Evolutionary conservation across 441 rosid species (phyloP).

Genomic region (Aquilaria agallochum): DNA sequence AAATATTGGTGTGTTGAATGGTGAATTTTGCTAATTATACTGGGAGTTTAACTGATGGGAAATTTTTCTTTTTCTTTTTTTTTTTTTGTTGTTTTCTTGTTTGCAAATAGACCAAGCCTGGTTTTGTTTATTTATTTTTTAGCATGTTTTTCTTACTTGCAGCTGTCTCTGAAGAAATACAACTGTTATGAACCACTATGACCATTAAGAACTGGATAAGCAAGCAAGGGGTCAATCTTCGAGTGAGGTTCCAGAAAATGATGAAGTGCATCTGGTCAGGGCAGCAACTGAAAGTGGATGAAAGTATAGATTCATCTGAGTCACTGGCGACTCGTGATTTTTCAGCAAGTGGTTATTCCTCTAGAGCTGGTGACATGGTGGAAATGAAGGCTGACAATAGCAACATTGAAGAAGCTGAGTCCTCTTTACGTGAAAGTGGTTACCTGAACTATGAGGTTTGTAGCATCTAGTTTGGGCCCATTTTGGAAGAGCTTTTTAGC

Average conservation of each 20-base stretch:
- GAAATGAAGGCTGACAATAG: constrained; percentile 55
- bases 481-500: no score
- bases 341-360: constrained; percentile 64
- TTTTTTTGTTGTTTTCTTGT: background rate
- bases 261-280: constrained; percentile 69
- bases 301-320: constrained; percentile 52
- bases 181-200: constrained; percentile 38
- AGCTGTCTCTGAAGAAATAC: constrained; percentile 24
- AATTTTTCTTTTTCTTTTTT: background rate
- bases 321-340: constrained; percentile 76
- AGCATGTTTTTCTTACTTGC: background rate
- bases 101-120: background rate
- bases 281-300: constrained; percentile 48
- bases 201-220: constrained; percentile 41
- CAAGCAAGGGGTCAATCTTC: constrained; percentile 27
- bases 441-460: constrained; percentile 69
- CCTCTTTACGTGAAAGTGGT: constrained; percentile 74
- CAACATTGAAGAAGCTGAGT: constrained; percentile 81
- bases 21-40: background rate
- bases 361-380: constrained; percentile 50
- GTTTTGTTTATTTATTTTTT: background rate
- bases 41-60: background rate
- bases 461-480: background rate
- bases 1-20: background rate
- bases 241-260: constrained; percentile 45